Conservation (phyloP, 306 rosid species). For the Cucurbita pepo region DNA sequence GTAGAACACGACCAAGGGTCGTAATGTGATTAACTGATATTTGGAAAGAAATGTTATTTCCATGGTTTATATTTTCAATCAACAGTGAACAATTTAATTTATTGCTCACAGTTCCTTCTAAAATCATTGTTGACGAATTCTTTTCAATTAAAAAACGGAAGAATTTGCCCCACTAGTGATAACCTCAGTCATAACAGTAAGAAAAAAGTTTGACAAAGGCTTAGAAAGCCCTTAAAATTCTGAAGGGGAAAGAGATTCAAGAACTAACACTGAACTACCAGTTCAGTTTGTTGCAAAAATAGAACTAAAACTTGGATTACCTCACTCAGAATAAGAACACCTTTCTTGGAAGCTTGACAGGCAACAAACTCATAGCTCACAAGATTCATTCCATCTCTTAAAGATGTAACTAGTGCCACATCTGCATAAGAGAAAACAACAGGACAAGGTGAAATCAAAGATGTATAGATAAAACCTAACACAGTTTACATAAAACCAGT, state of each 20-base stretch:
- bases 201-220: background rate
- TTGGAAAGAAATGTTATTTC: background rate
- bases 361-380: conserved; percentile 96
- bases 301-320: conserved; percentile 18
- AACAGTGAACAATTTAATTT: background rate
- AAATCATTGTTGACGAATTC: background rate
- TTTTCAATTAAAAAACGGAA: background rate
- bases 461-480: background rate
- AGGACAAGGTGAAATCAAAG: conserved; percentile 3
- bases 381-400: conserved; percentile 98
- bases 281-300: background rate
- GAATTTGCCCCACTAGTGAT: background rate
- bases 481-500: background rate
- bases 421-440: conserved; percentile 25
- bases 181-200: background rate
- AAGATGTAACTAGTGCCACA: conserved; percentile 89
- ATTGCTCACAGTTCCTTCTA: background rate
- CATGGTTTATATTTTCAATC: background rate
- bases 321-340: conserved; percentile 95
- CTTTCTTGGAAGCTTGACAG: conserved; percentile 88
- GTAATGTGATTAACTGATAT: background rate
- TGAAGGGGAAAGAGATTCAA: background rate
- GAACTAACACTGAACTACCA: background rate
- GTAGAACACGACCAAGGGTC: background rate
- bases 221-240: background rate